Evolutionary conservation across 768 basidiomycete genomes (phyloP).

Genomic region (Kondoa malvinella): DNA sequence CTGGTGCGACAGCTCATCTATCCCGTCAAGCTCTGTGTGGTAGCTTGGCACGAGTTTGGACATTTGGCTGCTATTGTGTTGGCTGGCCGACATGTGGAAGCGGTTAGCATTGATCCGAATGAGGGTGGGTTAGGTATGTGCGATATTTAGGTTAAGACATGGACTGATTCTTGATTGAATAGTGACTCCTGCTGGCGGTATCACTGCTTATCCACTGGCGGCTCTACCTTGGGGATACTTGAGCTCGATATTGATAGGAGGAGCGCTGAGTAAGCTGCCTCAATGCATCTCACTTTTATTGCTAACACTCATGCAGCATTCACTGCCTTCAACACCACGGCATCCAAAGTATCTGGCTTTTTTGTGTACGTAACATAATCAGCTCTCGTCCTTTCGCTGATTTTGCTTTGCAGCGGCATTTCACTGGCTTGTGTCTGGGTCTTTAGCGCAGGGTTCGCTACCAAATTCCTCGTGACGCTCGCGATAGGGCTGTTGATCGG

Average conservation of each 20-base stretch:
- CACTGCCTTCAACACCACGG: not conserved
- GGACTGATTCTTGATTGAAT: not conserved
- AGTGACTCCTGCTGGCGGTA: not conserved
- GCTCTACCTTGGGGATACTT: not conserved
- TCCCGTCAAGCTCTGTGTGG: slow-evolving; percentile 21
- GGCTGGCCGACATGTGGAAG: slow-evolving; percentile 16
- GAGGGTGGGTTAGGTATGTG: slow-evolving; percentile 17
- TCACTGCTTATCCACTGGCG: not conserved
- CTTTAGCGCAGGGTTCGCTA: not conserved
- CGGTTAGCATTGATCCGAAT: slow-evolving; percentile 18
- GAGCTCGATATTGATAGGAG: not conserved
- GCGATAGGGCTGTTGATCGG: not conserved
- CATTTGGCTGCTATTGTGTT: slow-evolving; percentile 19
- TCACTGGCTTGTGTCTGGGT: not conserved
- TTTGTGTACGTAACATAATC: too few relatives aligned
- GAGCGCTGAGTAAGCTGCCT: not conserved
- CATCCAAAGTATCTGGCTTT: not conserved
- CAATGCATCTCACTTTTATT: not conserved
- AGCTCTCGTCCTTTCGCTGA: too few relatives aligned
- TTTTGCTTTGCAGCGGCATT: not conserved
- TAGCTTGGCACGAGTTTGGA: slow-evolving; percentile 22
- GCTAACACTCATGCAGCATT: not conserved
- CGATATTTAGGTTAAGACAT: not conserved
- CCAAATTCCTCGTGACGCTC: not conserved
- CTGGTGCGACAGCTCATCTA: slow-evolving; percentile 22